Percentiles rank a stretch among this genome's conserved stretches.
These are phyloP conservation scores for Macadamia tetraphylla DNA, from an alignment of 164 flowering plant species.

Conservation along the genomic window DNA sequence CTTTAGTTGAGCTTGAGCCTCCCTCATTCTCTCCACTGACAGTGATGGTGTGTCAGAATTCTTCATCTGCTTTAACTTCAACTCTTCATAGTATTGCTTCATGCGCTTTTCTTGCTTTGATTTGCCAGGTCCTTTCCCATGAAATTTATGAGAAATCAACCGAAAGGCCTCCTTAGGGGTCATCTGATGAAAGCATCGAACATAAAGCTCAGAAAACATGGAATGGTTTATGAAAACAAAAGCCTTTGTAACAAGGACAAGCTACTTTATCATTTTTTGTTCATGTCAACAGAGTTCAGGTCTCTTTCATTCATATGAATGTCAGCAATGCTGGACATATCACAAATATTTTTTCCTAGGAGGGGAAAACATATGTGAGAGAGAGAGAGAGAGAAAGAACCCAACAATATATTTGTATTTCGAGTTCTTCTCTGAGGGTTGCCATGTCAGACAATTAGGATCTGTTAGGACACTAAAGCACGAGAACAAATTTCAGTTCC, in stretches of 20 bases:
- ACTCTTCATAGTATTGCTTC: conserved; percentile 81
- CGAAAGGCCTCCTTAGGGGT: conserved; percentile 99
- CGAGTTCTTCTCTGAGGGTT: too few relatives aligned
- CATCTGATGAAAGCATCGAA: conserved; percentile 39
- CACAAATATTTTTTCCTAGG: too few relatives aligned
- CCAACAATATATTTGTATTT: too few relatives aligned
- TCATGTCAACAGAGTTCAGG: too few relatives aligned
- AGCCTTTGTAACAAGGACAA: too few relatives aligned
- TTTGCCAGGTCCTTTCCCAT: conserved; percentile 97
- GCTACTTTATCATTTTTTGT: too few relatives aligned
- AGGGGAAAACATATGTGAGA: too few relatives aligned
- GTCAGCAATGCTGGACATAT: too few relatives aligned
- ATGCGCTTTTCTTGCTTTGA: conserved; percentile 91
- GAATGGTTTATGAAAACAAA: not conserved
- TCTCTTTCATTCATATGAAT: too few relatives aligned
- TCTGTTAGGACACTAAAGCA: too few relatives aligned
- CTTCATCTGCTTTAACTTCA: conserved; percentile 92
- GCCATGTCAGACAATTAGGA: too few relatives aligned
- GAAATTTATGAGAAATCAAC: conserved; percentile 81
- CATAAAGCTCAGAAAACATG: not conserved
- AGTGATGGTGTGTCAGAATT: conserved; percentile 89
- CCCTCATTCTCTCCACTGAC: conserved; percentile 93
- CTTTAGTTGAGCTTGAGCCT: conserved; percentile 71
- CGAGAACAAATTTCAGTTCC: too few relatives aligned
- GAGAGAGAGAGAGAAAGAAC: not conserved